phyloP scores from a whole-genome alignment of 2,329 filamentous ascomycete genomes.

The Capronia americana region DNA sequence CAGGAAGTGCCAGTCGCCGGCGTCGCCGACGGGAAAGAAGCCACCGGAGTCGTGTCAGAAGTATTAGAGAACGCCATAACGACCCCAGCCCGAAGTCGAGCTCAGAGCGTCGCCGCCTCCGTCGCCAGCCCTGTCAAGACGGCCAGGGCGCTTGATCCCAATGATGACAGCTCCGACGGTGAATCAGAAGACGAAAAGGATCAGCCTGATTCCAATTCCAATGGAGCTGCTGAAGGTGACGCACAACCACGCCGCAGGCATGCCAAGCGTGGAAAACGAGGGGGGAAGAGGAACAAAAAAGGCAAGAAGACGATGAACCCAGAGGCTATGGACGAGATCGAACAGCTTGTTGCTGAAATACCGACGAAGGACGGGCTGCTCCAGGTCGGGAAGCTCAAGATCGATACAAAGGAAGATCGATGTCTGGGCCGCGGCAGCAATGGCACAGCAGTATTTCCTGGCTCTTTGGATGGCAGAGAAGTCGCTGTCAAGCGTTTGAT shows the following conservation, averaged over 20 bases:
- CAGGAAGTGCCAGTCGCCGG: slow-evolving; percentile 25
- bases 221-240: slow-evolving; percentile 31
- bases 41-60: slow-evolving; percentile 24
- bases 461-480: slow-evolving; percentile 89
- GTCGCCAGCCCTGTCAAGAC: slow-evolving; percentile 25
- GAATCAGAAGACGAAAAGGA: slow-evolving; percentile 38
- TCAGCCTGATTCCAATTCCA: slow-evolving; percentile 29
- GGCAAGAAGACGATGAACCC: slow-evolving; percentile 44
- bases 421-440: slow-evolving; percentile 82
- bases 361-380: slow-evolving; percentile 66
- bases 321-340: slow-evolving; percentile 37
- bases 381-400: slow-evolving; percentile 66
- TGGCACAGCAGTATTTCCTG: slow-evolving; percentile 93
- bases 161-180: slow-evolving; percentile 35
- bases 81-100: slow-evolving; percentile 36
- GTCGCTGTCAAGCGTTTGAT: slow-evolving; percentile 98
- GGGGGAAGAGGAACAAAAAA: slow-evolving; percentile 42
- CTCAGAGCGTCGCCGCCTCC: slow-evolving; percentile 30
- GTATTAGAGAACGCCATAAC: slow-evolving; percentile 20
- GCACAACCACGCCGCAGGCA: slow-evolving; percentile 36
- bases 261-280: slow-evolving; percentile 42
- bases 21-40: slow-evolving; percentile 16
- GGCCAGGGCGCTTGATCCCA: slow-evolving; percentile 20
- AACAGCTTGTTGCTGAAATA: slow-evolving; percentile 47
- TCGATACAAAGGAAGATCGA: slow-evolving; percentile 60